Base-by-base conservation (phyloP, 106 monocot genomes). In the Dioscorea zingiberensis region DNA sequence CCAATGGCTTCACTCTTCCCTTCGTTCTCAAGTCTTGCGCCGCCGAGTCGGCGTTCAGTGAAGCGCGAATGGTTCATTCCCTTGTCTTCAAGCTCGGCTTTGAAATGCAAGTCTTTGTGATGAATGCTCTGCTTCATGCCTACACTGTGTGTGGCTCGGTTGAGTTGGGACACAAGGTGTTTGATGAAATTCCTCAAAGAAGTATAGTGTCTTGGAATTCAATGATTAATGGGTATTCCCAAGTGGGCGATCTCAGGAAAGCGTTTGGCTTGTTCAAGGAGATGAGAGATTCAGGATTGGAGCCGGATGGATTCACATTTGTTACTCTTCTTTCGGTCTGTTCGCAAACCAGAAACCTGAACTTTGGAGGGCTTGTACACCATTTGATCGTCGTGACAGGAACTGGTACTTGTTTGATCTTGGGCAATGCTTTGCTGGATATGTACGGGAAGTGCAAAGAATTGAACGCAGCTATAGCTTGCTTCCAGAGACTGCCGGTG, bases 371-470 rank as follows among this genome's bases (percentile, higher is more conserved):
- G 48, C 44, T 72, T 13, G 21, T 84, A 24, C 86, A 91, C 59
- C 64, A 65, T 27, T 71, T 58, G 46, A 55, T 81, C 4, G 38
- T 66, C 44, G 53, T 74, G 6, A 75, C 30, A n/a, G 72, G 76
- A 0, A 21, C 49, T 48, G 48, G 13, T 15, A n/a, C 68, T 16
- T 84, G 87, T 77, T 24, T 91, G 62, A 72, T 87, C 24, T 21
- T 74, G 13, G 73, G 71, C 19, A 91, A 84, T 75, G 91, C 87
- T 30, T 69, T 91, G 66, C 4, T 91, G n/a, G 84, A 87, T 46
- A 80, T 82, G 91, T 84, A 87, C 38, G 87, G 80, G n/a, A 91
- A 91, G 61, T 87, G 84, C 24, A 81, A 84, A 5, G 67, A 84
- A 12, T 55, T 80, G 21, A 11, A 18, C 29, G 62, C 53, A 8